Percentiles rank a stretch among this genome's conserved stretches.
phyloP scores from a whole-genome alignment of 1,284 basidiomycete genomes.

The Cryptococcus sp. region DNA sequence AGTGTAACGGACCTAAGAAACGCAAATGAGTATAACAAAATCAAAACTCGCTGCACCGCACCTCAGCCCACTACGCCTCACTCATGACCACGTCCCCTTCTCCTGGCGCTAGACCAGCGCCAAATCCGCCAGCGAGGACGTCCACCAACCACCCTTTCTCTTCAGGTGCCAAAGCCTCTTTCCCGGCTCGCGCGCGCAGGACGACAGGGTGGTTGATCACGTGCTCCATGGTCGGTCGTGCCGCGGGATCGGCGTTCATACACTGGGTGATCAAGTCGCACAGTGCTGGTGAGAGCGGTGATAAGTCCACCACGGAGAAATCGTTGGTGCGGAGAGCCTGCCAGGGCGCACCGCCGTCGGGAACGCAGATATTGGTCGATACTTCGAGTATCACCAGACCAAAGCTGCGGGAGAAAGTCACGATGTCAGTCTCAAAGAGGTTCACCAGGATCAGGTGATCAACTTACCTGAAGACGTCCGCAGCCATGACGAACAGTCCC shows the following conservation, averaged over 20 bases:
- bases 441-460: neutral
- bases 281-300: conserved; percentile 70
- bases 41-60: neutral
- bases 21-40: neutral
- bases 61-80: conserved; percentile 7
- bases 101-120: neutral
- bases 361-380: conserved; percentile 92
- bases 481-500: conserved; percentile 87
- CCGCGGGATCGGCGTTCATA: conserved; percentile 71
- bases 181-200: conserved; percentile 63
- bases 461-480: conserved; percentile 90
- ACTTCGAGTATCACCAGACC: conserved; percentile 95
- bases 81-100: conserved; percentile 23
- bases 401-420: conserved; percentile 60
- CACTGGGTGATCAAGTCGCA: conserved; percentile 71
- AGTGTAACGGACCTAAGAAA: neutral
- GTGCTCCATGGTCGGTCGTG: conserved; percentile 63
- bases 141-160: conserved; percentile 44
- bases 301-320: conserved; percentile 80
- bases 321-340: conserved; percentile 89
- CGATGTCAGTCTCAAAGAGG: conserved; percentile 4
- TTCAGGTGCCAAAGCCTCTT: conserved; percentile 51
- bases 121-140: conserved; percentile 40
- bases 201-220: conserved; percentile 70
- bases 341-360: conserved; percentile 94